Evolutionary conservation across 805 yeast genomes (phyloP), one percentile per base, ranked within the genome.

Genomic region (Candida boleticola): DNA sequence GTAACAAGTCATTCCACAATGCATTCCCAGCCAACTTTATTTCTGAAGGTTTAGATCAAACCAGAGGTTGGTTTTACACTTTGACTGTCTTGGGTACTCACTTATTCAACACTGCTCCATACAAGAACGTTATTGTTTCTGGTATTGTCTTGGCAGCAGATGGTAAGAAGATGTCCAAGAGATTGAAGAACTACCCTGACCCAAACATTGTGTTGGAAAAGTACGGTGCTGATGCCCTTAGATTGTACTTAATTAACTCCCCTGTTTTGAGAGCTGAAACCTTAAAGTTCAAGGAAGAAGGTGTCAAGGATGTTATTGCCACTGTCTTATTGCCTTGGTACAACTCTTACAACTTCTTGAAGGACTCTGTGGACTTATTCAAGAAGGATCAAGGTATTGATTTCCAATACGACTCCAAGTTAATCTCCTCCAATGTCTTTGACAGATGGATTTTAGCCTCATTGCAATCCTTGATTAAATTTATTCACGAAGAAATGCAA

Each of bases 41-140:
- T 57, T 85, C 97, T 46, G 99, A 93, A 76, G 99, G 99, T 71
- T 79, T 93, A 56, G 99, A 93, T 71, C 99, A 93, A 75, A 93
- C 99, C 45, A 88, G 99, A 80, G 99, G 99, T 63, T 93, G 99
- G 99, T 93, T 93, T 73, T 93, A 93, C 69, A 93, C 99, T 40
- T 77, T 93, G 64, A 84, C 95, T 36, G 97, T 93, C 19, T 77
- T 93, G 58, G 99, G 98, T 65, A 88, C 96, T 44, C 97, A 92
- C 57, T 73, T 93, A 56, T 93, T 93, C 73, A 83, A 85, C 58
- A 79, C 83, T 45, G 95, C 95, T 49, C 98, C 99, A 38, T 93
- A 85, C 76, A 74, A 92, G 68, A 93, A 93, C 65, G 96, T 90
- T 50, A 88, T 93, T 64, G 99, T 93, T 40, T 76, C 89, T 33